Evolutionary conservation across 1,284 basidiomycete species (phyloP).

Genomic region (Pseudozyma pruni): DNA sequence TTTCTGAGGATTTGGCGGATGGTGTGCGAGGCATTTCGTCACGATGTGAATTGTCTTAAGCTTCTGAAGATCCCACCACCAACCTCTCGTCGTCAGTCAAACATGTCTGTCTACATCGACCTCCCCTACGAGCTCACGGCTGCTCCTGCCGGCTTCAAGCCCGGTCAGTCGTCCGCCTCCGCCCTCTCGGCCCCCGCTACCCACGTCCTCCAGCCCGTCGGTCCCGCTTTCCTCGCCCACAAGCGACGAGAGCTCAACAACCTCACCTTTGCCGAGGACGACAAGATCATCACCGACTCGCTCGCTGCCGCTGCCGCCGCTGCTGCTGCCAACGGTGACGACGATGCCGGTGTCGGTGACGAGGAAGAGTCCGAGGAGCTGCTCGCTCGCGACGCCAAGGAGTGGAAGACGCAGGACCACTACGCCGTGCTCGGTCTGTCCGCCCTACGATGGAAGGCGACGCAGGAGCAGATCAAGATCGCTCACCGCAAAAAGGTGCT

Average conservation of each 20-base stretch:
- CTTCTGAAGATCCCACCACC: too few relatives aligned
- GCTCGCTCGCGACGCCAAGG: conserved; percentile 86
- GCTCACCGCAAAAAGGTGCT: conserved; percentile 99
- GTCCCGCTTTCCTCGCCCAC: conserved; percentile 62
- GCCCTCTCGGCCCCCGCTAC: conserved; percentile 53
- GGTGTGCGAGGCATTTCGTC: too few relatives aligned
- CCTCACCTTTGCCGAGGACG: conserved; percentile 62
- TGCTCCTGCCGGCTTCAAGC: conserved; percentile 60
- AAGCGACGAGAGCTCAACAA: conserved; percentile 60
- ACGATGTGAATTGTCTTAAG: neutral
- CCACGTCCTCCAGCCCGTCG: conserved; percentile 58
- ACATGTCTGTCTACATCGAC: conserved; percentile 60
- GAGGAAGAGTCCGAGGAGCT: conserved; percentile 84
- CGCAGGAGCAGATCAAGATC: conserved; percentile 91
- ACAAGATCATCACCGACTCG: conserved; percentile 56
- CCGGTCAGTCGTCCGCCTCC: conserved; percentile 47
- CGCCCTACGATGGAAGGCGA: conserved; percentile 86
- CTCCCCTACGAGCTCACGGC: conserved; percentile 62
- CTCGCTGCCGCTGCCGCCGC: conserved; percentile 69
- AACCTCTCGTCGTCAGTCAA: conserved; percentile 14
- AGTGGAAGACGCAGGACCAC: conserved; percentile 99
- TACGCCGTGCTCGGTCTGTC: conserved; percentile 95
- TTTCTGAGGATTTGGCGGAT: too few relatives aligned
- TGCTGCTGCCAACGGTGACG: conserved; percentile 77
- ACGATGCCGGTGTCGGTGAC: conserved; percentile 85